Percentiles rank a stretch among this genome's conserved stretches.
Conservation (phyloP, 192 early-diverging fungal genomes). For the Backusella psychrophila region DNA sequence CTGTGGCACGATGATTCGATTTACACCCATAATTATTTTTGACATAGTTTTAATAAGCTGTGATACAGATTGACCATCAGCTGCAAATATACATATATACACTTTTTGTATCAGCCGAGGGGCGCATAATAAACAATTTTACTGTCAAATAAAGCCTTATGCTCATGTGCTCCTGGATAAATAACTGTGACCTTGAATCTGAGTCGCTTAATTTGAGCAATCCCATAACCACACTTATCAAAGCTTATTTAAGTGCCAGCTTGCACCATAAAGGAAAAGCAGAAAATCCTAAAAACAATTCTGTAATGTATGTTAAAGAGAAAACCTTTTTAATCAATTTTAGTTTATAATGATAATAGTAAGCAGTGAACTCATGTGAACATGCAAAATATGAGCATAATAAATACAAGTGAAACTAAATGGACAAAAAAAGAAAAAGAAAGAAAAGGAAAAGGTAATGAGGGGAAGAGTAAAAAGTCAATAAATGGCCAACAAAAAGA, state of each 20-base stretch:
- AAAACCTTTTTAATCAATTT: neutral
- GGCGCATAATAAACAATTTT: neutral
- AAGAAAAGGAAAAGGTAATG: neutral
- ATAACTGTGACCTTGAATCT: neutral
- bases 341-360: neutral
- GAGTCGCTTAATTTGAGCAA: neutral
- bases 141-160: neutral
- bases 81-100: neutral
- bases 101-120: constrained; percentile 1
- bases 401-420: neutral
- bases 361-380: neutral
- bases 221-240: neutral
- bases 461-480: neutral
- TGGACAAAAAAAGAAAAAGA: neutral
- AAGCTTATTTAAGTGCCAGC: neutral
- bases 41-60: neutral
- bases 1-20: neutral
- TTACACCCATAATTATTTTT: neutral
- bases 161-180: neutral
- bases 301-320: neutral
- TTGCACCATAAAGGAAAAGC: neutral
- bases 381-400: neutral
- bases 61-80: neutral
- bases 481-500: neutral
- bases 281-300: neutral